Percentiles rank a stretch among this genome's conserved stretches.
These are phyloP conservation scores for Backusella westeae DNA, from an alignment of 192 early-diverging fungal species.

Conservation along the genomic window DNA sequence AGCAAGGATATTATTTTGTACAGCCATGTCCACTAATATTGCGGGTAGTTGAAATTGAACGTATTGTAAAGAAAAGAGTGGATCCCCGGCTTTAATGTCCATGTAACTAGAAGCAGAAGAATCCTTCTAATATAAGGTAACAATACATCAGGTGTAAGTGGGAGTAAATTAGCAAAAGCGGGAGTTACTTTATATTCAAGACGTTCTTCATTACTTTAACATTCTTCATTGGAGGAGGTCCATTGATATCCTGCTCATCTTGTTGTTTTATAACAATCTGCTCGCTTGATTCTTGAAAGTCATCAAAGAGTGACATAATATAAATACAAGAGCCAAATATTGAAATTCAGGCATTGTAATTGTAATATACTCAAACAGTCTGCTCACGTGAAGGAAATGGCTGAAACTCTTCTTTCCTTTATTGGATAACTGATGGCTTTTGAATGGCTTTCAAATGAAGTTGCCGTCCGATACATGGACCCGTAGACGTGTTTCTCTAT, in stretches of 20 bases:
- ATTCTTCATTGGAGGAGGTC: conserved; percentile 11
- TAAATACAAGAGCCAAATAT: neutral
- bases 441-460: neutral
- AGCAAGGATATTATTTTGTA: conserved; percentile 81
- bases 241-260: neutral
- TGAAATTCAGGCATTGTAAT: neutral
- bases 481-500: neutral
- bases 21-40: conserved; percentile 66
- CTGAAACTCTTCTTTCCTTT: neutral
- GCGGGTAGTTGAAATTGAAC: conserved; percentile 89
- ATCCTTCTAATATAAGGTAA: conserved; percentile 40
- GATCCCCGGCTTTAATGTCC: conserved; percentile 39
- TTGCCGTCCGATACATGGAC: neutral
- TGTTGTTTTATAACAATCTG: neutral
- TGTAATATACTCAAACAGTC: neutral
- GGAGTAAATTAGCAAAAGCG: neutral
- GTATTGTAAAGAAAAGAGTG: conserved; percentile 78
- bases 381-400: neutral
- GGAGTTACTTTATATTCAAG: conserved; percentile 10
- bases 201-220: conserved; percentile 1
- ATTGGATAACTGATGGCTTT: neutral
- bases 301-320: conserved; percentile 43
- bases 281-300: conserved; percentile 39
- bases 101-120: conserved; percentile 50
- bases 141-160: neutral